Base-by-base conservation (phyloP, 1,284 basidiomycete species). In the Schizopora paradoxa region DNA sequence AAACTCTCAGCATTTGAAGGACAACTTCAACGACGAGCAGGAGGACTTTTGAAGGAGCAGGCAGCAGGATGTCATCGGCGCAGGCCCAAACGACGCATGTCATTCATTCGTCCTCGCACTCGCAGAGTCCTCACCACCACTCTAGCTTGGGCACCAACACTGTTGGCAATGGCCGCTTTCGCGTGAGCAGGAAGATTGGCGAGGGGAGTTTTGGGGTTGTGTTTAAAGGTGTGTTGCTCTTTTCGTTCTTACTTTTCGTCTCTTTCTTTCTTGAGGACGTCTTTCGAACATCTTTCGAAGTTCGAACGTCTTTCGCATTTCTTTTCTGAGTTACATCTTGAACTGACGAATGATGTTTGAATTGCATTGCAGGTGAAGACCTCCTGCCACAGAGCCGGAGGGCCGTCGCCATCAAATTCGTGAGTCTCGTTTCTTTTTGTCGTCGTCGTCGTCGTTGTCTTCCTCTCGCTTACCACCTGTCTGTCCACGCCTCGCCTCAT, bases 381-480 rank as follows among this genome's bases (percentile, higher is more conserved):
- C 73, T 95, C 53, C 74, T 91, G 56, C 86, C 90, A 60, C 88
- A 77, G 56, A 89, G 49, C 8, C 43, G 48, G 6, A 35, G 89
- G 57, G 91, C 91, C 1, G 91, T 98, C 51, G 95, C 94, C 49
- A 95, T 98, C 74, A 98, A 98, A 79, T 98, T 97, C 67, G 48
- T 57, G 34, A 41, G 41, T 48, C 47, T 42, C 49, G 47, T 39
- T 41, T 55, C 25, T 48, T 34, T 33, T 41, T 53, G 41, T 52
- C 35, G 43, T 48, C 43, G 48, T 41, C 32, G 6, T 29, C 31
- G 40, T 51, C 46, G 50, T 41, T 21, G 19, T 41, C 50, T 56
- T 51, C 42, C 14, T 23, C 29, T 44, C 43, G n/a, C 37, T 31
- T 18, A 13, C 26, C 35, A 32, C 13, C 35, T 22, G 25, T 22